phyloP scores from a whole-genome alignment of 1,139 yeast species.

The Pneumocystis canis region DNA sequence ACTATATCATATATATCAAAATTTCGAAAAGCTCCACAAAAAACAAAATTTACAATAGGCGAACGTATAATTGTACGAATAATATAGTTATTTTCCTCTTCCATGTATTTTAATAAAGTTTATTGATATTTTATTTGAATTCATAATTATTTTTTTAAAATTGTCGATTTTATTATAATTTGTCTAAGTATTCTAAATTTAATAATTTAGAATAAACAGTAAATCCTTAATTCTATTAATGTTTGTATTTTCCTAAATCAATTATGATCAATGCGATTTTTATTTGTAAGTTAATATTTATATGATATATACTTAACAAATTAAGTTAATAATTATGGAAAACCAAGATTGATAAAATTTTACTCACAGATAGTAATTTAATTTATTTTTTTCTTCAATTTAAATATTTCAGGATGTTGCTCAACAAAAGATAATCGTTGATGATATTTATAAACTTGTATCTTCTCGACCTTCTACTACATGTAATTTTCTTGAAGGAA shows the following conservation, averaged over 20 bases:
- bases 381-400: slow-evolving; percentile 11
- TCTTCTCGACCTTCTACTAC: slow-evolving; percentile 54
- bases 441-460: slow-evolving; percentile 60
- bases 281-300: slow-evolving; percentile 45
- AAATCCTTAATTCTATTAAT: background rate
- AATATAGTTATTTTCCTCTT: background rate
- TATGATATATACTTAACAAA: slow-evolving; percentile 19
- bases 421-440: slow-evolving; percentile 56
- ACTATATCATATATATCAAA: background rate
- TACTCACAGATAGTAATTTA: slow-evolving; percentile 55
- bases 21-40: background rate
- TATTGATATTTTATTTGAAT: background rate
- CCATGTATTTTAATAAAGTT: background rate
- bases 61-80: slow-evolving; percentile 1
- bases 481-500: slow-evolving; percentile 48
- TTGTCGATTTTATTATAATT: background rate
- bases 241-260: background rate
- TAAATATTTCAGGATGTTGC: slow-evolving; percentile 34
- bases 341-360: slow-evolving; percentile 80
- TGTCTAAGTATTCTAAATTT: background rate
- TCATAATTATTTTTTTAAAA: background rate
- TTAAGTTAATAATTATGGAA: slow-evolving; percentile 74
- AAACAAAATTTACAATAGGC: background rate
- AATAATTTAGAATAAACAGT: background rate
- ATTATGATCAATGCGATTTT: slow-evolving; percentile 78